These are phyloP conservation scores for Melaleuca quinquenervia DNA, from an alignment of 345 rosid genomes.

Conservation along the genomic window DNA sequence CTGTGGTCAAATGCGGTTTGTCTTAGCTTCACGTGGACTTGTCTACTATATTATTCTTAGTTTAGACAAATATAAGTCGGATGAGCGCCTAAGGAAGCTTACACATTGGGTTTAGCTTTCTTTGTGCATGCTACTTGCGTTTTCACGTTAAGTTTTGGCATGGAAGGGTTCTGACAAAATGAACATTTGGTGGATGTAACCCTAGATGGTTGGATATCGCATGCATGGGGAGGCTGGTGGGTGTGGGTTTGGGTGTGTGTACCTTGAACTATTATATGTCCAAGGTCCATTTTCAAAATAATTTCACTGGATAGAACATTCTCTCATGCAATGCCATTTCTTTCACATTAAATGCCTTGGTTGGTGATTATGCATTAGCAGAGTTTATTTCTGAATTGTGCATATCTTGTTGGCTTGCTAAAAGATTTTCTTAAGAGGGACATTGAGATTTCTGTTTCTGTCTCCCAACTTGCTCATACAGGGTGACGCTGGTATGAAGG, in stretches of 20 bases:
- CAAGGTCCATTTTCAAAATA: not conserved
- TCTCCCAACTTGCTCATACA: constrained; percentile 2
- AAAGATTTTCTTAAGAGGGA: not conserved
- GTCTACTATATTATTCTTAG: not conserved
- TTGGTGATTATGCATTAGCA: not conserved
- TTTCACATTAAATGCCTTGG: not conserved
- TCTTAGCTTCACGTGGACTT: not conserved
- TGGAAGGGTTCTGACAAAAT: not conserved
- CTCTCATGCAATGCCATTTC: not conserved
- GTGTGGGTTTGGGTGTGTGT: not conserved
- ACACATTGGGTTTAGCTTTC: not conserved
- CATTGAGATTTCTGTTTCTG: not conserved
- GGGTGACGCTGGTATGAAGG: constrained; percentile 97
- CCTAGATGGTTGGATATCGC: not conserved
- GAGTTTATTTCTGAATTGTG: not conserved
- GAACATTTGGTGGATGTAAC: not conserved
- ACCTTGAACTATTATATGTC: not conserved
- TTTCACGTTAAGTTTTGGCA: not conserved
- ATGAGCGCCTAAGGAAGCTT: not conserved
- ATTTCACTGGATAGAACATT: not conserved
- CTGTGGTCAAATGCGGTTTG: not conserved
- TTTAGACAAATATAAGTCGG: not conserved
- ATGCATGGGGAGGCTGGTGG: not conserved
- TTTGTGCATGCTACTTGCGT: not conserved
- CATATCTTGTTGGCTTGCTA: not conserved